Percentiles rank a stretch among this genome's conserved stretches.
Conservation (phyloP, 805 yeast genomes). For the Metschnikowia bowlesiae region DNA sequence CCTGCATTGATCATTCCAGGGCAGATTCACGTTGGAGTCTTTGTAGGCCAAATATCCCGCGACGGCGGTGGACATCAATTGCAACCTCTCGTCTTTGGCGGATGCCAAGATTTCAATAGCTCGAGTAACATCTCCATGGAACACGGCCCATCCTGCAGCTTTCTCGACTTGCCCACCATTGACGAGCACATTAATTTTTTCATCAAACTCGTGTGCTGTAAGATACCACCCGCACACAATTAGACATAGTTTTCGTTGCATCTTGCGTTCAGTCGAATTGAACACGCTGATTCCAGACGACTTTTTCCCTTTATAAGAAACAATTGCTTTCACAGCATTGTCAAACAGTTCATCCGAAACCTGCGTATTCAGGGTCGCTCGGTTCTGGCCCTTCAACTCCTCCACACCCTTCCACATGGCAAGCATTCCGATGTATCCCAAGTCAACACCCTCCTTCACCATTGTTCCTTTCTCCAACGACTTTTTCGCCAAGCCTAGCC, state of each 20-base stretch:
- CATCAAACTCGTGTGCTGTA: slow-evolving; percentile 69
- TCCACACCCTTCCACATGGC: slow-evolving; percentile 84
- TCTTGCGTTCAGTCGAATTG: slow-evolving; percentile 46
- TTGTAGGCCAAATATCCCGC: slow-evolving; percentile 67
- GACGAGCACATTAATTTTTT: slow-evolving; percentile 54
- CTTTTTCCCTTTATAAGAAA: slow-evolving; percentile 43
- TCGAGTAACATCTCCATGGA: slow-evolving; percentile 78
- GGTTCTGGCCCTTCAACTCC: slow-evolving; percentile 42
- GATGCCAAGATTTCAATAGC: slow-evolving; percentile 76
- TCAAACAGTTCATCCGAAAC: slow-evolving; percentile 39
- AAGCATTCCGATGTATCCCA: slow-evolving; percentile 82
- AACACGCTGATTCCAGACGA: slow-evolving; percentile 45
- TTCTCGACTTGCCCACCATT: slow-evolving; percentile 63
- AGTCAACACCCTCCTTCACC: slow-evolving; percentile 65
- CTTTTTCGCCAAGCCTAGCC: slow-evolving; percentile 73
- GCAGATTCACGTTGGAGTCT: slow-evolving; percentile 54
- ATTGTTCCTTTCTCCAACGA: slow-evolving; percentile 62
- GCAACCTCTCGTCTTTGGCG: slow-evolving; percentile 65
- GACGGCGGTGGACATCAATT: slow-evolving; percentile 87
- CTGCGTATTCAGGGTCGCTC: slow-evolving; percentile 25
- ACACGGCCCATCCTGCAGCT: slow-evolving; percentile 98
- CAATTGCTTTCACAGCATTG: slow-evolving; percentile 50
- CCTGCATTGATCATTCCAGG: slow-evolving; percentile 94
- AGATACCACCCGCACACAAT: slow-evolving; percentile 90
- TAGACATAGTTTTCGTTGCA: slow-evolving; percentile 73